Evolutionary conservation across 345 rosid genomes (phyloP).

Genomic region (Camelina neglecta): DNA sequence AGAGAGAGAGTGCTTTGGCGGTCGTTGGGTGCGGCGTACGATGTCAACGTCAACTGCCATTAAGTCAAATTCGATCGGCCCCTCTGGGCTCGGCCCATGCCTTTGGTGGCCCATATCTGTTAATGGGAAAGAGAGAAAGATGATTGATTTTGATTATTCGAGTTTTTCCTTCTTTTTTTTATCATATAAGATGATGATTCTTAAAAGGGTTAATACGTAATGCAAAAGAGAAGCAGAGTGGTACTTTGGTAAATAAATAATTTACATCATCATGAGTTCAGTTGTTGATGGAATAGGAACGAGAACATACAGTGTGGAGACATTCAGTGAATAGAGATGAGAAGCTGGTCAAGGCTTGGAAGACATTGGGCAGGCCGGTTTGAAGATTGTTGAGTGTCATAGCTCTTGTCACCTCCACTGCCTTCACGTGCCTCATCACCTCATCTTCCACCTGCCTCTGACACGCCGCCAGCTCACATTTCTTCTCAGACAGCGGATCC

Average conservation of each 20-base stretch:
- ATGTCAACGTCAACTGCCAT: too few species aligned
- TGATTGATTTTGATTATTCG: too few species aligned
- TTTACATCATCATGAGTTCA: slow-evolving; percentile 1
- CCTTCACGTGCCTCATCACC: slow-evolving; percentile 81
- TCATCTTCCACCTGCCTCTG: slow-evolving; percentile 90
- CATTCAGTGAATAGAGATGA: slow-evolving; percentile 68
- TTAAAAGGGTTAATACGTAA: too few species aligned
- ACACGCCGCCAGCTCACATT: slow-evolving; percentile 73
- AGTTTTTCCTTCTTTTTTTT: too few species aligned
- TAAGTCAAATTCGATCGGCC: too few species aligned
- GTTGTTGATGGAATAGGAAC: slow-evolving; percentile 66
- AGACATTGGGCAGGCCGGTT: slow-evolving; percentile 90
- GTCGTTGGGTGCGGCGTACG: slow-evolving; percentile 36
- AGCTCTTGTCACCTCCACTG: slow-evolving; percentile 85
- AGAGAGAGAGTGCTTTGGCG: slow-evolving; percentile 28
- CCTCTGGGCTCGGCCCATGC: too few species aligned
- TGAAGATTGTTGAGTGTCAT: slow-evolving; percentile 84
- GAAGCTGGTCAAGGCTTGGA: slow-evolving; percentile 82
- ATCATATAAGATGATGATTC: too few species aligned
- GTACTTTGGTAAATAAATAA: neutral
- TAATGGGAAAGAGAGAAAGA: too few species aligned
- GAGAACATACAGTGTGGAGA: slow-evolving; percentile 64
- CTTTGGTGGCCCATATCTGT: too few species aligned
- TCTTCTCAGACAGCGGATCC: slow-evolving; percentile 85
- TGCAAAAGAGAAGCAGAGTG: neutral